phyloP scores from a whole-genome alignment of 2,329 filamentous ascomycete genomes.

The Aspergillus sojae region DNA sequence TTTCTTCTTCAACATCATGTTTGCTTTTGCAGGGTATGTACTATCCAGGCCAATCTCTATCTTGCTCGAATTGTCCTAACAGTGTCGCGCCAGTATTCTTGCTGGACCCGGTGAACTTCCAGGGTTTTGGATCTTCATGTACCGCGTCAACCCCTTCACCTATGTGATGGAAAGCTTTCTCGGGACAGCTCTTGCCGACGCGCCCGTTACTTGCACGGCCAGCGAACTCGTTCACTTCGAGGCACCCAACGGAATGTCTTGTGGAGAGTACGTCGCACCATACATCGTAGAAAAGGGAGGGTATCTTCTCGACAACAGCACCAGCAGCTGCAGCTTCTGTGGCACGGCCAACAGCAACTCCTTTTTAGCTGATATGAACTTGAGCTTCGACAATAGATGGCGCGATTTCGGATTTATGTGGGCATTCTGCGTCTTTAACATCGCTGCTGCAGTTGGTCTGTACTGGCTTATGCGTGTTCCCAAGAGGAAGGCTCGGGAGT shows the following conservation, averaged over 20 bases:
- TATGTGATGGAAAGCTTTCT: conserved; percentile 21
- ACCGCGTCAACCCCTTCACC: conserved; percentile 22
- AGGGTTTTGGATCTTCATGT: conserved; percentile 22
- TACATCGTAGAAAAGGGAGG: conserved; percentile 7
- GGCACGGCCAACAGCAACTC: conserved; percentile 3
- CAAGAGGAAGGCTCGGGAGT: not conserved
- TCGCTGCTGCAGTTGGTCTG: conserved; percentile 20
- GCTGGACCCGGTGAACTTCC: conserved; percentile 11
- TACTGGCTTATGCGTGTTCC: conserved; percentile 12
- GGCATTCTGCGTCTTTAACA: conserved; percentile 32
- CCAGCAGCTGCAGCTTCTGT: conserved; percentile 9
- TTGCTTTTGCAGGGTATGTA: too few species aligned
- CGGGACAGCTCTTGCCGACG: not conserved
- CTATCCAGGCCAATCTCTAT: too few species aligned
- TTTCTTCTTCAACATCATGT: too few species aligned
- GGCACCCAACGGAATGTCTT: conserved; percentile 4
- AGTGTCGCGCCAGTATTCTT: not conserved
- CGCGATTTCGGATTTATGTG: conserved; percentile 11
- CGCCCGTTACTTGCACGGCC: conserved; percentile 3
- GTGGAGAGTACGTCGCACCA: conserved; percentile 4
- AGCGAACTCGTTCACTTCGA: conserved; percentile 7
- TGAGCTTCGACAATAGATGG: conserved; percentile 2
- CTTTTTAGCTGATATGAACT: not conserved
- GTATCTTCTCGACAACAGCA: not conserved
- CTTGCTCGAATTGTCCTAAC: too few species aligned